A percentile compares a stretch with the other conserved stretches of the same genome.
These are phyloP conservation scores for Phellopilus nigrolimitatus DNA, from an alignment of 1,284 basidiomycete species.

Conservation along the genomic window DNA sequence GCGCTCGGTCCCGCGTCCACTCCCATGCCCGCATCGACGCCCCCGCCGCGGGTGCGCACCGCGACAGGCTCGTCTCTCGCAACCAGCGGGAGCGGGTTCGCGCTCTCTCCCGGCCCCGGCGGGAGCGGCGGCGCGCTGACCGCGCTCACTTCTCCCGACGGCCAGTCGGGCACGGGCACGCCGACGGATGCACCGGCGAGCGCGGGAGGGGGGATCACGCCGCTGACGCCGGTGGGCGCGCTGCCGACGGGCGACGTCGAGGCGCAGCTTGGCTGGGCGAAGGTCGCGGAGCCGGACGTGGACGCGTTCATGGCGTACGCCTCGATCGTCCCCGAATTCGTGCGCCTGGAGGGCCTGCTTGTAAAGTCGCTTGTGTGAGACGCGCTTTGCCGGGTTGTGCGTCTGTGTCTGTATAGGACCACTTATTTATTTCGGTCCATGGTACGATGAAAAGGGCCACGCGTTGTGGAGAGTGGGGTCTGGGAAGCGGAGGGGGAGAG, in stretches of 20 bases:
- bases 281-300: conserved; percentile 75
- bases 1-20: conserved; percentile 21
- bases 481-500: too few relatives aligned
- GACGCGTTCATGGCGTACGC: conserved; percentile 82
- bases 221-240: conserved; percentile 63
- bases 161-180: conserved; percentile 28
- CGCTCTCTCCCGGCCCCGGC: conserved; percentile 8
- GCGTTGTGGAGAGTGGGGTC: too few relatives aligned
- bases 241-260: conserved; percentile 66
- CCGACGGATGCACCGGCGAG: conserved; percentile 21
- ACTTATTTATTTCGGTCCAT: too few relatives aligned
- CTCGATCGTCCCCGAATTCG: conserved; percentile 77
- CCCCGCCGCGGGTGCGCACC: conserved; percentile 22
- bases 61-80: conserved; percentile 46
- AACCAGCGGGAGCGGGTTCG: conserved; percentile 8
- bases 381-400: not conserved
- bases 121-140: conserved; percentile 39
- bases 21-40: conserved; percentile 11
- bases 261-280: conserved; percentile 67
- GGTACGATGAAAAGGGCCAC: too few relatives aligned
- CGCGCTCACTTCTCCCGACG: conserved; percentile 61
- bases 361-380: conserved; percentile 54
- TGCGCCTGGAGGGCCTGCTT: conserved; percentile 68
- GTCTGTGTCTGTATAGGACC: too few relatives aligned
- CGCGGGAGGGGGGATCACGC: conserved; percentile 36